These are phyloP conservation scores for Turritis glabra DNA, from an alignment of 345 rosid genomes.

Conservation along the genomic window DNA sequence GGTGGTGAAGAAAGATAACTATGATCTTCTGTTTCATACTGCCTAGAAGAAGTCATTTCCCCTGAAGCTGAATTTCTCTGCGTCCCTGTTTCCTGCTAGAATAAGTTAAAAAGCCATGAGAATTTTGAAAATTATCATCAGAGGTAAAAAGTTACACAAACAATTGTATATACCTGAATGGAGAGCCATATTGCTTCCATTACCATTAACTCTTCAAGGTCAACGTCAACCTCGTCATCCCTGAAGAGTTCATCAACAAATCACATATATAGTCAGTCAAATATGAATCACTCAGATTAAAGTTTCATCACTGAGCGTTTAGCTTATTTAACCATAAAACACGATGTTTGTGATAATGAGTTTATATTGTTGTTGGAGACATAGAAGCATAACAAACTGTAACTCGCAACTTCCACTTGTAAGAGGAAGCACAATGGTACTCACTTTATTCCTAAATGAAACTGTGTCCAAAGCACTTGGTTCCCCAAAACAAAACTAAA, in stretches of 20 bases:
- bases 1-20: constrained; percentile 47
- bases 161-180: constrained; percentile 59
- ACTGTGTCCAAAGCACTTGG: constrained; percentile 1
- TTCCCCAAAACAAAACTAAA: neutral
- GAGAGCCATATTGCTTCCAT: constrained; percentile 99
- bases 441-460: neutral
- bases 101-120: neutral
- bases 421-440: neutral
- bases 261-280: neutral
- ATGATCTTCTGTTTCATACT: constrained; percentile 47
- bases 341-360: no score
- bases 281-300: constrained; percentile 3
- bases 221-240: constrained; percentile 88
- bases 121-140: neutral
- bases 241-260: constrained; percentile 43
- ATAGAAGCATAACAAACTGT: no score
- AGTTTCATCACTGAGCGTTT: neutral
- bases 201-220: constrained; percentile 97
- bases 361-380: no score
- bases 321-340: no score
- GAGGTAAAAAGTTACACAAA: constrained; percentile 19
- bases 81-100: constrained; percentile 63
- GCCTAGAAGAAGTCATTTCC: constrained; percentile 53
- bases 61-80: constrained; percentile 43
- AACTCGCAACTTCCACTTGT: no score